Percentiles rank a stretch among this genome's conserved stretches.
Conservation (phyloP, 148 eudicot genomes). For the Arctostaphylos glauca region DNA sequence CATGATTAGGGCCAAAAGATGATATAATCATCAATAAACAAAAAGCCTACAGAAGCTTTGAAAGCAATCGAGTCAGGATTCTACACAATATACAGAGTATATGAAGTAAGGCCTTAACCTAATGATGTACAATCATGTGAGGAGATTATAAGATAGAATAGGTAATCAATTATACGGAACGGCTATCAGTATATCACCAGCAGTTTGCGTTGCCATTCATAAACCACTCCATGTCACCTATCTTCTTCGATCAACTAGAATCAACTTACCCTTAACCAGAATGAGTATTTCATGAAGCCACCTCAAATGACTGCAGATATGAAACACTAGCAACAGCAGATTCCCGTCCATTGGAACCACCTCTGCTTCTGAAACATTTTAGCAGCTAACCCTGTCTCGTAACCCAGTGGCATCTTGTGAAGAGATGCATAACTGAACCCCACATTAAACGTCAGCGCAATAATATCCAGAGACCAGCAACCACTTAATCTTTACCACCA, state of each 20-base stretch:
- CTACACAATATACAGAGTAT: conserved; percentile 45
- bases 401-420: conserved; percentile 21
- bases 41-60: conserved; percentile 21
- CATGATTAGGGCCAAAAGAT: conserved; percentile 14
- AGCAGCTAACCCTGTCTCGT: conserved; percentile 23
- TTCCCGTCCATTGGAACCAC: conserved; percentile 12
- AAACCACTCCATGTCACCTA: neutral
- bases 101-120: conserved; percentile 27
- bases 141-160: conserved; percentile 20
- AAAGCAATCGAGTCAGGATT: conserved; percentile 30
- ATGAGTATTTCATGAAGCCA: conserved; percentile 20
- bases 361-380: conserved; percentile 21
- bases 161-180: conserved; percentile 1
- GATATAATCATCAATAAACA: neutral
- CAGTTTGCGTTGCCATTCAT: no score
- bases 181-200: neutral
- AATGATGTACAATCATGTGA: conserved; percentile 24
- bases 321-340: conserved; percentile 6
- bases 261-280: conserved; percentile 25
- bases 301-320: conserved; percentile 14
- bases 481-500: conserved; percentile 30
- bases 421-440: neutral
- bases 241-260: conserved; percentile 22
- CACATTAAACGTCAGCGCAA: conserved; percentile 3
- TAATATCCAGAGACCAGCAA: conserved; percentile 29